phyloP scores from a whole-genome alignment of 371 early-diverging fungal genomes.

The Lichtheimia hyalospora region DNA sequence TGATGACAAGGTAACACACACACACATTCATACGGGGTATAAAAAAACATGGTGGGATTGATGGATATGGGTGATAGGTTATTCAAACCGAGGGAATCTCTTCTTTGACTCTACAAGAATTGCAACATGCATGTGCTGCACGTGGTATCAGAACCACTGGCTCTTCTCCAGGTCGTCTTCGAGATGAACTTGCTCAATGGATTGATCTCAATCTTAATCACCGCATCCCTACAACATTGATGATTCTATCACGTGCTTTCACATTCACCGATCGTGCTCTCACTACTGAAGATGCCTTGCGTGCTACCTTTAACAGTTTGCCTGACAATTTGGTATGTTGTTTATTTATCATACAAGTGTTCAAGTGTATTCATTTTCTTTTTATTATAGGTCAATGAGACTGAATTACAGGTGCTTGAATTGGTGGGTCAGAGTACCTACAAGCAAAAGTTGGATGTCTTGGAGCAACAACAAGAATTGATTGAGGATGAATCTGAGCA shows the following conservation, averaged over 20 bases:
- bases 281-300: slow-evolving; percentile 76
- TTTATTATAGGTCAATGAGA: slow-evolving; percentile 62
- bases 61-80: slow-evolving; percentile 33
- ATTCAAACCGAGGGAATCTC: slow-evolving; percentile 91
- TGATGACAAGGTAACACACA: slow-evolving; percentile 73
- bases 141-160: slow-evolving; percentile 92
- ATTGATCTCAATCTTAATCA: slow-evolving; percentile 89
- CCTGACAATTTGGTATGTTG: slow-evolving; percentile 80
- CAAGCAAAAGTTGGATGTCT: slow-evolving; percentile 89
- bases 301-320: slow-evolving; percentile 89
- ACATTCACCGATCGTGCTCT: slow-evolving; percentile 71
- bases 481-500: slow-evolving; percentile 89
- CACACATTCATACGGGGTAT: background rate
- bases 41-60: background rate
- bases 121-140: slow-evolving; percentile 84
- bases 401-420: slow-evolving; percentile 84
- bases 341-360: too few species aligned
- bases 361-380: background rate
- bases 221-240: slow-evolving; percentile 84
- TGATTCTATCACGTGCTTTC: slow-evolving; percentile 91
- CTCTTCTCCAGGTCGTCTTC: slow-evolving; percentile 82
- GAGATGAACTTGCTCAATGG: slow-evolving; percentile 91
- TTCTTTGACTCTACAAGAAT: slow-evolving; percentile 75
- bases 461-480: slow-evolving; percentile 94
- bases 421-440: slow-evolving; percentile 83